A percentile compares a stretch with the other conserved stretches of the same genome.
These are phyloP conservation scores for Talaromyces marneffei DNA, from an alignment of 2,329 filamentous ascomycete species.

Conservation along the genomic window DNA sequence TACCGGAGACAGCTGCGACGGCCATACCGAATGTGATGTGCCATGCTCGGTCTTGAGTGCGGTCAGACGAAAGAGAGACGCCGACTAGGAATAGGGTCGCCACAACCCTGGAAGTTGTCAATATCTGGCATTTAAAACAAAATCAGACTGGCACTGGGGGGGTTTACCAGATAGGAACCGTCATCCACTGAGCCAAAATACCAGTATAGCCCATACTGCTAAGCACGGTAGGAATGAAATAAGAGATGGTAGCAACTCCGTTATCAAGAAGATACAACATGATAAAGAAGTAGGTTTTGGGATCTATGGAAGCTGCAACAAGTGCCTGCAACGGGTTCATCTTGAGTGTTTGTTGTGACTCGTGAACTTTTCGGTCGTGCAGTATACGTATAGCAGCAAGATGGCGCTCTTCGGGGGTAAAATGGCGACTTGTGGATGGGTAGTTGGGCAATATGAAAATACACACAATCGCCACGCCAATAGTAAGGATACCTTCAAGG, in stretches of 20 bases:
- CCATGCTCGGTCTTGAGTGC: neutral
- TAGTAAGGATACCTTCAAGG: neutral
- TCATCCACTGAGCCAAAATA: neutral
- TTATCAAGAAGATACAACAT: neutral
- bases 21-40: neutral
- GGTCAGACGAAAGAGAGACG: neutral
- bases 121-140: too few species aligned
- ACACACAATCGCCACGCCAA: neutral
- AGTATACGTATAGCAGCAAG: neutral
- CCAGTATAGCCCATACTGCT: neutral
- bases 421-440: neutral
- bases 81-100: neutral
- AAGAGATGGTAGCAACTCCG: neutral
- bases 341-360: neutral
- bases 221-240: neutral
- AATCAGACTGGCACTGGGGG: too few species aligned
- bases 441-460: neutral
- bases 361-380: neutral
- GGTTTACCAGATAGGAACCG: neutral
- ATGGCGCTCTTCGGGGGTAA: neutral
- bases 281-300: neutral
- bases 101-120: neutral
- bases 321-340: neutral
- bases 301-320: neutral
- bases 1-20: neutral